These are phyloP conservation scores for Boeremia exigua DNA, from an alignment of 2,329 filamentous ascomycete genomes.

Conservation along the genomic window DNA sequence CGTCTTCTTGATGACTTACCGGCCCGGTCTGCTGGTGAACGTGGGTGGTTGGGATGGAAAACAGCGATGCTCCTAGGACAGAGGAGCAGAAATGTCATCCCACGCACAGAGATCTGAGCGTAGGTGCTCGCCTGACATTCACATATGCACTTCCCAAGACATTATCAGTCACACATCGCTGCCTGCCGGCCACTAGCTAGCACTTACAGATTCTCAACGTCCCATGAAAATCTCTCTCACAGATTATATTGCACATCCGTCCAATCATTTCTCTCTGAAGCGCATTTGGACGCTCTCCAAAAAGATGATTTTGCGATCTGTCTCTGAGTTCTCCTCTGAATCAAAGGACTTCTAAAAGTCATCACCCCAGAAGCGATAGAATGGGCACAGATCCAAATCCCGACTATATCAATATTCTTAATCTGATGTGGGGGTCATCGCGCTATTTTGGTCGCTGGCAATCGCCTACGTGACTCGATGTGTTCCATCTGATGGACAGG, in stretches of 20 bases:
- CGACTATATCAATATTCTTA: not conserved
- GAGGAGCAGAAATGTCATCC: not conserved
- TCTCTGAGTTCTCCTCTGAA: too few species aligned
- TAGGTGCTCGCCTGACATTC: too few species aligned
- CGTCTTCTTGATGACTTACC: constrained; percentile 18
- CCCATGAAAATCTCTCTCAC: too few species aligned
- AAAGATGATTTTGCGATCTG: too few species aligned
- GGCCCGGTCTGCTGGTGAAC: constrained; percentile 1
- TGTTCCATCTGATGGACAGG: not conserved
- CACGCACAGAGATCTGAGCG: not conserved
- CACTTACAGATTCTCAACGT: too few species aligned
- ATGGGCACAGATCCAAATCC: not conserved
- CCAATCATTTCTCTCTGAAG: too few species aligned
- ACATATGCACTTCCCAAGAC: too few species aligned
- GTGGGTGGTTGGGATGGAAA: constrained; percentile 29
- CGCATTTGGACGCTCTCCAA: not conserved
- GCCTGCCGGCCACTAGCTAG: too few species aligned
- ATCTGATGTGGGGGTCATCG: not conserved
- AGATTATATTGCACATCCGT: too few species aligned
- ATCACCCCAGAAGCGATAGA: not conserved
- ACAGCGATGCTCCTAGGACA: not conserved
- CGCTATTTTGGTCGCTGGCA: not conserved
- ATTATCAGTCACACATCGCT: too few species aligned
- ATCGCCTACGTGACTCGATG: not conserved
- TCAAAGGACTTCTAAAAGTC: too few species aligned